A percentile compares a stretch with the other conserved stretches of the same genome.
phyloP scores from a whole-genome alignment of 805 yeast genomes.

The Nakazawaea holstii region DNA sequence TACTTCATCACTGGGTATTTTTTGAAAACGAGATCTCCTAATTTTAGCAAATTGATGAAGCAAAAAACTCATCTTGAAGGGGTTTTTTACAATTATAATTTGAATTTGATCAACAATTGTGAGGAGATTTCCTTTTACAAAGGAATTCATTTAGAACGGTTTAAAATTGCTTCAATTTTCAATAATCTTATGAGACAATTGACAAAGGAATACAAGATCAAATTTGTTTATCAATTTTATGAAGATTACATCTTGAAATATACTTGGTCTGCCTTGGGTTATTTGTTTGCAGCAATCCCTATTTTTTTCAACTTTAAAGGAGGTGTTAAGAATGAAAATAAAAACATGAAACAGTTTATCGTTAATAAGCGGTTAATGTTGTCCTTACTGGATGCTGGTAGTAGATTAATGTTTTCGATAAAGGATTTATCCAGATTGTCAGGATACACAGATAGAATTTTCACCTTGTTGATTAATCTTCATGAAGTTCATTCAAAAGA shows the following conservation, averaged over 20 bases:
- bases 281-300: conserved; percentile 84
- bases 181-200: conserved; percentile 37
- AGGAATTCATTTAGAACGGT: conserved; percentile 76
- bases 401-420: conserved; percentile 88
- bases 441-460: conserved; percentile 85
- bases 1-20: conserved; percentile 75
- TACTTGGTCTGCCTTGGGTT: conserved; percentile 96
- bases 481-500: conserved; percentile 75
- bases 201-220: conserved; percentile 40
- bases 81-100: conserved; percentile 78
- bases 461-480: conserved; percentile 64
- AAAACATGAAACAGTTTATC: conserved; percentile 80
- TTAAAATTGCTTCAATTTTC: conserved; percentile 57
- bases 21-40: conserved; percentile 71
- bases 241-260: conserved; percentile 88
- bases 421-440: conserved; percentile 88
- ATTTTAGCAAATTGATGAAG: conserved; percentile 75
- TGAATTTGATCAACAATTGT: conserved; percentile 79
- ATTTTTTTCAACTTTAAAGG: conserved; percentile 44
- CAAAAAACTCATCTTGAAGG: conserved; percentile 79
- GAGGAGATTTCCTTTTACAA: conserved; percentile 94
- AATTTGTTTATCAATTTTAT: conserved; percentile 63
- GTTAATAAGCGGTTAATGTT: conserved; percentile 88
- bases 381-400: conserved; percentile 92
- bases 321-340: conserved; percentile 33